Evolutionary conservation across 805 yeast species (phyloP), one percentile per base, ranked within the genome.

Genomic region (Cyberlindnera meyerae): DNA sequence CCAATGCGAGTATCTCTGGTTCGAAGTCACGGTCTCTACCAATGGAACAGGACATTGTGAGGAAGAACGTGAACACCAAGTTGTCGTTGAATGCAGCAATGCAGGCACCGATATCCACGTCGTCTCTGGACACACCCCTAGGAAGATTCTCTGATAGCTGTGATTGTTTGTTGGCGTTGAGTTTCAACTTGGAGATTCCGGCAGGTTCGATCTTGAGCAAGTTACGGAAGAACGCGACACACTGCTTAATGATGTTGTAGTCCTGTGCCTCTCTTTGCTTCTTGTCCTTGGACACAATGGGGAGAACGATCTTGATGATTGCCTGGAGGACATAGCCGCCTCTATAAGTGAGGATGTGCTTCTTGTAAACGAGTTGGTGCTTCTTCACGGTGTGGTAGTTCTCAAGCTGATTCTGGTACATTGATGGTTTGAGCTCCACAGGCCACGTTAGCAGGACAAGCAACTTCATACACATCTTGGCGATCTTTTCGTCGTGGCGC

Each of bases 361-460:
- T 76, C 56, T 90, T 93, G 58, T 90, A 93, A 4, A 59, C 51
- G 20, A 80, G 50, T 45, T 88, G 96, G 18, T 79, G 73, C 42
- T 73, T 77, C 44, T 77, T 76, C 33, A 89, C 63, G 35, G 75
- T 75, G 8, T 79, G 66, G 52, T 73, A 81, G 27, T 74, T 66
- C 15, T 67, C 61, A 28, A 75, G 65, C 48, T 83, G 86, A 36
- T 74, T 75, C 15, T 65, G 65, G 0, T 80, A 65, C 37, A 47
- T 47, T 4, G 36, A 44, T 4, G 80, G 75, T 8, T 71, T 72
- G n/a, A 86, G 56, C 24, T 77, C 77, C 6, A 83, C 55, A 0
- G 97, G 97, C 85, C 95, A 83, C 0, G 96, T 83, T 52, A 93
- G 66, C 3, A 85, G 75, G 1, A 86, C 95, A 40, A 93, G 60